phyloP scores from a whole-genome alignment of 225 moss, liverwort and hornwort genomes.

The Lunularia cruciata region DNA sequence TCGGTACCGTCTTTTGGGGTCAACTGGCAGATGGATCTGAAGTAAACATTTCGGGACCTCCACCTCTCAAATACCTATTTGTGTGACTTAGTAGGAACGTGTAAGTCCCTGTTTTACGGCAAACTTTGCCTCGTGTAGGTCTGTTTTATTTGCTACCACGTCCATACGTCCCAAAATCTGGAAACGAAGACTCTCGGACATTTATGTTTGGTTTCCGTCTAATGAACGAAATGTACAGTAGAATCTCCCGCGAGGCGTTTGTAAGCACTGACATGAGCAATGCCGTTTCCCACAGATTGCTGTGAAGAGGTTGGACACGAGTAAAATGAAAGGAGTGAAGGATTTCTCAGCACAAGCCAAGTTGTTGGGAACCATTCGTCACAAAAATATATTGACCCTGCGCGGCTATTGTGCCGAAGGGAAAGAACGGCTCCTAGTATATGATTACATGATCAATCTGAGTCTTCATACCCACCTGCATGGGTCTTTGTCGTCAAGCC shows the following conservation, averaged over 20 bases:
- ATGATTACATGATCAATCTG: constrained; percentile 43
- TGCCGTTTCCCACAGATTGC: constrained; percentile 30
- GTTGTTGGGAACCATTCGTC: constrained; percentile 38
- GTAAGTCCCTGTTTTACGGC: no score
- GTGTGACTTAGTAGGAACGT: no score
- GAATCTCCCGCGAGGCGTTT: no score
- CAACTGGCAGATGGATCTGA: constrained; percentile 36
- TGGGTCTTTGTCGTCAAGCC: constrained; percentile 29
- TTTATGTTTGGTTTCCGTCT: no score
- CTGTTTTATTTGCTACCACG: no score
- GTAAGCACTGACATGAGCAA: no score
- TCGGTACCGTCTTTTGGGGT: constrained; percentile 34
- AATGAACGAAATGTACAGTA: no score
- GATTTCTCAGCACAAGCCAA: constrained; percentile 36
- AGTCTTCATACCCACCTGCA: constrained; percentile 47
- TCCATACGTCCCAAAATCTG: no score
- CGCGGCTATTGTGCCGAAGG: constrained; percentile 48
- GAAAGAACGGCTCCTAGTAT: constrained; percentile 42
- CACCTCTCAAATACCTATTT: no score
- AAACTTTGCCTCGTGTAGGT: no score
- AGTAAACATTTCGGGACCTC: constrained; percentile 14
- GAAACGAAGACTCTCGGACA: no score
- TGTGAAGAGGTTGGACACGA: constrained; percentile 38
- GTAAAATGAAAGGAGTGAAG: constrained; percentile 33
- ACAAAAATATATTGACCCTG: constrained; percentile 40